Evolutionary conservation across 2,329 filamentous ascomycete species (phyloP), one percentile per base, ranked within the genome.

Genomic region (Trichoderma guizhouense): DNA sequence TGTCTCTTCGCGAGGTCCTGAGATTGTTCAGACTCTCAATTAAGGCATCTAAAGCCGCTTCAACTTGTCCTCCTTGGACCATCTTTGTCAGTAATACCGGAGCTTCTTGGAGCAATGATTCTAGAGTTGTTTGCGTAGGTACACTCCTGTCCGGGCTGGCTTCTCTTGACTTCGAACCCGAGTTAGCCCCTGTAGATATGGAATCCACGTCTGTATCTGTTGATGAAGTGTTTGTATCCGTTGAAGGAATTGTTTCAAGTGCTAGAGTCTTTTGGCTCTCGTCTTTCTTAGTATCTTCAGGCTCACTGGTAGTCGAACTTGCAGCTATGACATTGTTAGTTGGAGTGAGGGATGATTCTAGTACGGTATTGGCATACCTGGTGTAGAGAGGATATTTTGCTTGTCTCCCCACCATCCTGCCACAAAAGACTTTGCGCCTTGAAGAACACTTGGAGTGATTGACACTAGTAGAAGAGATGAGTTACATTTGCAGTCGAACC

Each of bases 301-400:
- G 3, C 12, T 36, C 15, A 24, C 5, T 11, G 24, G 67, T 9
- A n/a, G 55, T 11, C 12, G 8, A 3, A 7, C 6, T n/a, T 7
- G 21, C 7, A 12, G 18, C 18, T 28, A 36, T 28, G 5, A 30
- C 34, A 36, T 28, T 2, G 15, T 69, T n/a, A 69, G 6, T 47
- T 15, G 28, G 14, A 26, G n/a, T 0, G 5, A 58, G 7, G 2
- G 18, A 9, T n/a, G 3, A 1, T 7, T 1, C 5, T 7, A 4
- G 8, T 24, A 18, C 2, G 9, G 51, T 9, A 47, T 7, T 28
- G 14, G 15, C 57, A 24, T 69, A 69, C 67, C 4, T 55, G 28
- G 21, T 34, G 4, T 4, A n/a, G 28, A 21, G 32, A 18, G 5
- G 3, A 8, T 21, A 12, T 18, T 15, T 66, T 36, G 53, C 30